Base-by-base conservation (phyloP, 352 stramenopile species). In the Phytopythium cucurbitacearum region DNA sequence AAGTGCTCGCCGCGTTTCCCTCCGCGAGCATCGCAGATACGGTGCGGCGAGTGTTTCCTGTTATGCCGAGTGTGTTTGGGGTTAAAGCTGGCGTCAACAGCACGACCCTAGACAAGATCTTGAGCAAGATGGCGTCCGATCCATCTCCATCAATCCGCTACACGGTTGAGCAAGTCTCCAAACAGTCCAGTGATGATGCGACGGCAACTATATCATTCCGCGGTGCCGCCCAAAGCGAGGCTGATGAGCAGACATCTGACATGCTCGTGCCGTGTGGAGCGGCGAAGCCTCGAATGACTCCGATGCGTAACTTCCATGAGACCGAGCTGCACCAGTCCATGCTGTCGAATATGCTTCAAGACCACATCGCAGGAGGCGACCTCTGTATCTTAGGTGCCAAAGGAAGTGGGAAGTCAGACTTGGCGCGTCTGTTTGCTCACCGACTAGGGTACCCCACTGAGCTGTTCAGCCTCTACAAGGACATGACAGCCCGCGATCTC, bases 401-500 rank as follows among this genome's bases (percentile, higher is more conserved):
- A 65, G 88, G 88, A 9, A 91, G 78, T 32, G 87, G 87, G 3
- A 96, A 96, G 58, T 95, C 85, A 7, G 66, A 70, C 8, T 51
- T 96, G 3, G 75, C 73, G 28, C 65, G 84, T 3, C 59, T 87
- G 2, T 91, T 91, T 66, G 73, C 76, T 34, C 56, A 80, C 36
- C 73, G 68, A 2, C 67, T 97, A 15, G 89, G 87, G 7, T 97
- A 96, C 59, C 66, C 75, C 15, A 81, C 84, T 5, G 84, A 98
- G 56, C 60, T 98, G 15, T 96, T 98, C 49, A 91, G 78, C 53
- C 58, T 99, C 7, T 96, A 97, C 59, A 88, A 92, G 52, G 96
- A 99, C 56, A 95, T 98, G 78, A 97, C 85, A 5, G 72, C 83
- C 3, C 76, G 94, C 28, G 94, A 98, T 79, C 79, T 98, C 7